Evolutionary conservation across 148 eudicot genomes (phyloP).

Genomic region (Salicornia ramosissima): DNA sequence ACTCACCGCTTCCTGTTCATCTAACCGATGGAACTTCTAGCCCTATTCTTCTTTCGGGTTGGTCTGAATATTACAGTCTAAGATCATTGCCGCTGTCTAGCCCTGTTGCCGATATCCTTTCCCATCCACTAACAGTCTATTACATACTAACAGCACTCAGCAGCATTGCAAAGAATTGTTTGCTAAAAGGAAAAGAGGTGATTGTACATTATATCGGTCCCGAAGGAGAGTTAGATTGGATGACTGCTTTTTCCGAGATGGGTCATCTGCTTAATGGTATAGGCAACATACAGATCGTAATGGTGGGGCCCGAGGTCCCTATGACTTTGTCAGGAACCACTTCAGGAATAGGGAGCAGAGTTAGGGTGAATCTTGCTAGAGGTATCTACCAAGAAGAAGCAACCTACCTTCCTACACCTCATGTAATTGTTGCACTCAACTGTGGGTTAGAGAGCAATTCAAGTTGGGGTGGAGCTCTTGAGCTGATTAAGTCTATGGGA

Average conservation of each 20-base stretch:
- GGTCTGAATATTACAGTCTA: conserved; percentile 51
- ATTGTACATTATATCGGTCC: conserved; percentile 52
- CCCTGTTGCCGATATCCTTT: conserved; percentile 48
- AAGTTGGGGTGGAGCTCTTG: conserved; percentile 42
- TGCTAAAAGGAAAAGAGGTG: conserved; percentile 49
- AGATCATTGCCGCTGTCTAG: conserved; percentile 46
- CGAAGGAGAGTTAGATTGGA: conserved; percentile 50
- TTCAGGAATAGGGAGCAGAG: conserved; percentile 39
- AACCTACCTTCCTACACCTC: conserved; percentile 34
- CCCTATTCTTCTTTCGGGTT: conserved; percentile 43
- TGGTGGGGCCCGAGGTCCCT: conserved; percentile 52
- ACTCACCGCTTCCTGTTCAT: conserved; percentile 30
- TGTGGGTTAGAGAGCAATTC: conserved; percentile 35
- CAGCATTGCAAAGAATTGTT: conserved; percentile 34
- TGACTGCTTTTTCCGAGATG: conserved; percentile 50
- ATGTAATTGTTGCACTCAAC: conserved; percentile 35
- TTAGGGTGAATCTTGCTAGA: conserved; percentile 40
- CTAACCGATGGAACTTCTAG: conserved; percentile 32
- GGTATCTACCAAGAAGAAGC: conserved; percentile 53
- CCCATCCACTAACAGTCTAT: conserved; percentile 47
- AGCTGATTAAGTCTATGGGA: conserved; percentile 32
- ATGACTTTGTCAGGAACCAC: conserved; percentile 40
- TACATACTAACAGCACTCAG: conserved; percentile 42
- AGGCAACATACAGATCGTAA: conserved; percentile 41
- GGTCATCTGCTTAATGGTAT: conserved; percentile 44